A percentile compares a stretch with the other conserved stretches of the same genome.
Conservation (phyloP, 2,329 filamentous ascomycete species). For the Diaporthe ilicicola region DNA sequence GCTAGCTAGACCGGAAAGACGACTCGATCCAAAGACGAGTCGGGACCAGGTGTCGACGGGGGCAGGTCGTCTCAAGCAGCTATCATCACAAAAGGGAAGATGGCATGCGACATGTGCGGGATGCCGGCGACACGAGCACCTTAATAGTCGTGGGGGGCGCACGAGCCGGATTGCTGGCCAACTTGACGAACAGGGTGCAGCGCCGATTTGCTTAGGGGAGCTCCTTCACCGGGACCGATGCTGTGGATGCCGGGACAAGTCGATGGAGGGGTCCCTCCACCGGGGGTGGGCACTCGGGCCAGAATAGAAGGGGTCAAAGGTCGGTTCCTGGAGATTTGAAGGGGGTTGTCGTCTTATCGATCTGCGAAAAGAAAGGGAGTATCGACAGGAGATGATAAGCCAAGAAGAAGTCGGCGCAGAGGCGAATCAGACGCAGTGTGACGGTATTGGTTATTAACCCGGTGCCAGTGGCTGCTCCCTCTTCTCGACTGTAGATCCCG, state of each 20-base stretch:
- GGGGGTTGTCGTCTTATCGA: constrained; percentile 2
- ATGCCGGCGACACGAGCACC: not conserved
- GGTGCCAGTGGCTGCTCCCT: not conserved
- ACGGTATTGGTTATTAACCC: not conserved
- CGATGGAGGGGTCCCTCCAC: constrained; percentile 20
- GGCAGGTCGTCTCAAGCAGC: constrained; percentile 15
- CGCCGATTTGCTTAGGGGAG: constrained; percentile 17
- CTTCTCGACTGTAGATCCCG: not conserved
- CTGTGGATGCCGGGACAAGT: constrained; percentile 19
- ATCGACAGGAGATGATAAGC: constrained; percentile 3
- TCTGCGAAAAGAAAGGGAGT: not conserved
- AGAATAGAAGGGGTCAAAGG: not conserved
- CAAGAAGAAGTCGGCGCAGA: not conserved
- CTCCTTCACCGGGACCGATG: constrained; percentile 5
- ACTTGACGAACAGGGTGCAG: constrained; percentile 3
- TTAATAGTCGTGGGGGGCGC: constrained; percentile 12
- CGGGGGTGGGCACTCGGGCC: constrained; percentile 6
- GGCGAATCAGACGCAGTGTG: not conserved
- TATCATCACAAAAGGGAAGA: constrained; percentile 22
- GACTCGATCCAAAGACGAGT: constrained; percentile 1
- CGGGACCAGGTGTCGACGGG: not conserved
- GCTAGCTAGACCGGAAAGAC: constrained; percentile 8
- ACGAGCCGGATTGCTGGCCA: constrained; percentile 2
- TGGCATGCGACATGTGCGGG: not conserved
- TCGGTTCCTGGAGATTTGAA: constrained; percentile 10